Base-by-base conservation (phyloP, 1,139 yeast genomes). In the Spathaspora jeffriesii region DNA sequence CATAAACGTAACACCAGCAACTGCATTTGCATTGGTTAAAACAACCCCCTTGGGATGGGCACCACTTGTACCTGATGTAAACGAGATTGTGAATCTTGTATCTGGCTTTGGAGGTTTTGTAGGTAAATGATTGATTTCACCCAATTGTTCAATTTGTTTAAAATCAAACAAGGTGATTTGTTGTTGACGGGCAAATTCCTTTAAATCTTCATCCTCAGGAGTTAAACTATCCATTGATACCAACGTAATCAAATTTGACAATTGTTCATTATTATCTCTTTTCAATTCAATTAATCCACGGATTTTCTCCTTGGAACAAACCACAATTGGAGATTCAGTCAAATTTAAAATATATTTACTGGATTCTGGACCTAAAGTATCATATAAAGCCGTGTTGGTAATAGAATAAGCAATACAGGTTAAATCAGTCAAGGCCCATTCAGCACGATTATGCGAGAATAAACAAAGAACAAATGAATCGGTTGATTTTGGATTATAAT, bases 21-120 rank as follows among this genome's bases (percentile, higher is more conserved):
- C 71, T 2, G 82, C 77, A 54, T 70, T 73, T 38, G 64, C 63
- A 48, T 86, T 89, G 7, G 80, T 70, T 54, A 85, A 67, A 30
- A 80, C 78, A n/a, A 84, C 92, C 42, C 92, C 92, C 63, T 86
- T 86, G 15, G 92, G 92, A 47, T 72, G 63, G 10, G 73, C 53
- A 15, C 91, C 91, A 4, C 92, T 85, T 21, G 92, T 84, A 30
- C 92, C 92, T 7, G 91, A 84, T 13, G 96, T 88, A 65, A 86
- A 88, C 40, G 87, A 82, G 52, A 88, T 82, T 43, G 92, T 84
- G 55, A 82, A 80, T 15, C 76, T 52, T 32, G 84, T 76, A 6
- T 81, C 77, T 1, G 84, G 78, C 0, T 59, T 63, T 14, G 91
- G 88, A 7, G 81, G 78, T 34, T 68, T 63, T 43, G 73, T 72